These are phyloP conservation scores for Stephanodiscus minutulus DNA, from an alignment of 108 stramenopile genomes.

Conservation along the genomic window DNA sequence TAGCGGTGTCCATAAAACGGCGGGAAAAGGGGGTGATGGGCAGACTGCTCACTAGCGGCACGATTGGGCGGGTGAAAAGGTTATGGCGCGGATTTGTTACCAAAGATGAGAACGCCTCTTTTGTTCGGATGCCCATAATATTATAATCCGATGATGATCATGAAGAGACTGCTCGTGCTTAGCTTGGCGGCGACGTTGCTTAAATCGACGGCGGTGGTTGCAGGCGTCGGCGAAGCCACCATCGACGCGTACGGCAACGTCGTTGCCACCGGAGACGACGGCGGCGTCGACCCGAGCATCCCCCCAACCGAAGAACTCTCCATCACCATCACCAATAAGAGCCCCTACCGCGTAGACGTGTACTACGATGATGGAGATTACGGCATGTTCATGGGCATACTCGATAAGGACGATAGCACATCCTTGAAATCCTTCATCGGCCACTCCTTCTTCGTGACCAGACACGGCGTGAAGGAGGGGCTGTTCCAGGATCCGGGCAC, in stretches of 20 bases:
- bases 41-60: too few relatives aligned
- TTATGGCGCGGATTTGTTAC: too few relatives aligned
- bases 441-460: constrained; percentile 62
- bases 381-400: constrained; percentile 44
- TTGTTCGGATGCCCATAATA: too few relatives aligned
- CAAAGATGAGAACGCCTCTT: too few relatives aligned
- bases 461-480: constrained; percentile 66
- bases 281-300: constrained; percentile 16
- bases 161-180: constrained; percentile 4
- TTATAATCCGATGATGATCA: background rate
- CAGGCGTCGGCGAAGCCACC: constrained; percentile 13
- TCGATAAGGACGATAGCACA: constrained; percentile 33
- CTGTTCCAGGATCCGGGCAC: constrained; percentile 48
- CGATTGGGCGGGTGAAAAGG: too few relatives aligned
- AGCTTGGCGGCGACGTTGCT: constrained; percentile 1
- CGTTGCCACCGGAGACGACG: background rate
- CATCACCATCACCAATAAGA: constrained; percentile 8
- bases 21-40: too few relatives aligned
- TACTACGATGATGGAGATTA: constrained; percentile 65
- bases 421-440: constrained; percentile 43
- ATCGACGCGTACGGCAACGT: constrained; percentile 21
- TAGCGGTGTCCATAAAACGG: too few relatives aligned
- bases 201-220: background rate
- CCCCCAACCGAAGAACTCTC: constrained; percentile 6
- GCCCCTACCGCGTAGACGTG: constrained; percentile 51